Base-by-base conservation (phyloP, 176 grass and related monocot species). In the Aegilops sharonensis region DNA sequence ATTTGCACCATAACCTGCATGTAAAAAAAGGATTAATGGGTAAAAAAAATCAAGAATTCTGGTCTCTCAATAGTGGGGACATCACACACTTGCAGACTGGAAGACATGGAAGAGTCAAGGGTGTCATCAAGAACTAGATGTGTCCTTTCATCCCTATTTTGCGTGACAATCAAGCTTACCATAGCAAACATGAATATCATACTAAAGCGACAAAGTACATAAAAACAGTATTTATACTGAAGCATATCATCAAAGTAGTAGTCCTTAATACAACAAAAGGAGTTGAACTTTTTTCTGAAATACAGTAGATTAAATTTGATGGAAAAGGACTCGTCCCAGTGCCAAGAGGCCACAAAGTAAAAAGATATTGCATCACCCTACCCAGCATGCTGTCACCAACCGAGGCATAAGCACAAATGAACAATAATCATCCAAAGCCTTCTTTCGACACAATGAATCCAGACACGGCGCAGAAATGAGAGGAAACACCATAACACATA, bases 1-100 rank as follows among this genome's bases (percentile, higher is more conserved):
- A 94, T 98, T 95, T 88, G 93, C 90, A 91, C 95, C 95, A 86
- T 95, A 98, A 77, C 95, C 95, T 98, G 85, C 67, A 77, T 86
- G 71, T 17, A 9, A 31, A 89, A 91, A 78, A 70, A n/a, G 6
- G 29, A 74, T 5, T 80, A 77, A 56, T 52, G 2, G 3, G 21
- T 79, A 59, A 79, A n/a, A n/a, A n/a, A 84, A 79, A 6, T 56
- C 47, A 35, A 78, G 30, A 78, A 67, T 18, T 90, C 29, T 24
- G 45, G 27, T 76, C 45, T 54, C 45, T 54, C 25, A 4, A 32
- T 11, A 77, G 39, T 9, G 66, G 12, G 31, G 47, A 45, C 4
- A 29, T 45, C 3, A 60, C 62, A 78, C 6, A 42, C 14, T 85
- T 54, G 3, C 15, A 73, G 40, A 56, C 47, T 76, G 68, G 34